A percentile compares a stretch with the other conserved stretches of the same genome.
Conservation (phyloP, 2,329 filamentous ascomycete species). For the Thelonectria olida region DNA sequence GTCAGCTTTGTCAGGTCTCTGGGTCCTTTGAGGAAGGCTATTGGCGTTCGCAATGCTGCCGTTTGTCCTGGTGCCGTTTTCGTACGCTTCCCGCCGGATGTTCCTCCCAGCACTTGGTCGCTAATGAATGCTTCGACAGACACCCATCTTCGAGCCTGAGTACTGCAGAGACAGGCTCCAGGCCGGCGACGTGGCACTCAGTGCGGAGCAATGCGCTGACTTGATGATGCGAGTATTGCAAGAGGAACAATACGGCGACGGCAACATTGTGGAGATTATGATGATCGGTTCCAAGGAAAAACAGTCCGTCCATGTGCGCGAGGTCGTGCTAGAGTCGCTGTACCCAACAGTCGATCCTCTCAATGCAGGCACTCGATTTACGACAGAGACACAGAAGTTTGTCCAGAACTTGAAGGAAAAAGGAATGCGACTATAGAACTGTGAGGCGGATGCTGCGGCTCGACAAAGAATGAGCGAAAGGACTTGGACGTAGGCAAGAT, state of each 20-base stretch:
- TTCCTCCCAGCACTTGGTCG: background rate
- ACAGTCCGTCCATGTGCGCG: constrained; percentile 1
- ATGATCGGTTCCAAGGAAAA: constrained; percentile 13
- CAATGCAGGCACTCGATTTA: background rate
- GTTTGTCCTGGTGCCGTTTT: constrained; percentile 4
- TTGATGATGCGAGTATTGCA: constrained; percentile 8
- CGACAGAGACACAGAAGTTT: constrained; percentile 11
- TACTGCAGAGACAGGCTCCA: constrained; percentile 1
- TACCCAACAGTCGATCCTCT: background rate
- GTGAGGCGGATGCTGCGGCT: too few relatives aligned
- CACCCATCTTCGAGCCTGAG: background rate
- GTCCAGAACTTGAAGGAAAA: constrained; percentile 1
- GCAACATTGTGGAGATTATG: constrained; percentile 27
- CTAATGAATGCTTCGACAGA: background rate
- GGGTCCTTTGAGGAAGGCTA: constrained; percentile 6
- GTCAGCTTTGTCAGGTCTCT: constrained; percentile 31
- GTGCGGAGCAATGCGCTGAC: constrained; percentile 6
- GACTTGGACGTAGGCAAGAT: too few relatives aligned
- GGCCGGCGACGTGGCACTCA: background rate
- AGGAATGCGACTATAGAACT: constrained; percentile 10
- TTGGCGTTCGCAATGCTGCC: constrained; percentile 28
- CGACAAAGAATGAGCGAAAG: too few relatives aligned
- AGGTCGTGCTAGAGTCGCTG: background rate
- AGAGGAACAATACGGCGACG: constrained; percentile 24
- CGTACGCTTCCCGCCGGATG: background rate